These are phyloP conservation scores for Biscutella auriculata DNA, from an alignment of 441 rosid species.

Conservation along the genomic window DNA sequence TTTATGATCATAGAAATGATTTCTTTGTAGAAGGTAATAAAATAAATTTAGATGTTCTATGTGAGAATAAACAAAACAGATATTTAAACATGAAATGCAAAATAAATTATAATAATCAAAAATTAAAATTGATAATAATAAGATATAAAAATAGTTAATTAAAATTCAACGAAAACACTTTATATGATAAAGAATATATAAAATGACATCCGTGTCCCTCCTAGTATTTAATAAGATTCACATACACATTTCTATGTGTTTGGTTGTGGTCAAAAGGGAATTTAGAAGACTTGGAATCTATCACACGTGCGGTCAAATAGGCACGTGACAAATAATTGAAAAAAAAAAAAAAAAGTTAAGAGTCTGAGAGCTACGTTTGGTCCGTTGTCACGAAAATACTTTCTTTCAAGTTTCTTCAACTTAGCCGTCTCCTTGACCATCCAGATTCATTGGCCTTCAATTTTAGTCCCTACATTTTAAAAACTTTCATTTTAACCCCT, in stretches of 20 bases:
- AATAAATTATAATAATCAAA: too few relatives aligned
- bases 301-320: constrained; percentile 20
- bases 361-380: constrained; percentile 11
- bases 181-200: too few relatives aligned
- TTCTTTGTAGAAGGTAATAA: too few relatives aligned
- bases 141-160: too few relatives aligned
- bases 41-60: too few relatives aligned
- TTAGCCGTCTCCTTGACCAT: constrained; percentile 27
- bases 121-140: too few relatives aligned
- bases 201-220: too few relatives aligned
- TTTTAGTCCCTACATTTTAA: background rate
- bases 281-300: constrained; percentile 3
- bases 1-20: too few relatives aligned
- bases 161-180: too few relatives aligned
- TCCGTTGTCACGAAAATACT: constrained; percentile 4
- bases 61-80: too few relatives aligned
- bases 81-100: too few relatives aligned
- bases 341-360: background rate
- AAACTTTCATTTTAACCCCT: constrained; percentile 4
- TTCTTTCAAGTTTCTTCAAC: background rate
- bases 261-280: constrained; percentile 4
- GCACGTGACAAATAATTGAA: constrained; percentile 6
- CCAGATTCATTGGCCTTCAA: constrained; percentile 23
- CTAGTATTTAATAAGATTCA: background rate
- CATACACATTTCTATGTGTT: background rate